These are phyloP conservation scores for Leccinum disarticulatum DNA, from an alignment of 768 basidiomycete species.

Conservation along the genomic window DNA sequence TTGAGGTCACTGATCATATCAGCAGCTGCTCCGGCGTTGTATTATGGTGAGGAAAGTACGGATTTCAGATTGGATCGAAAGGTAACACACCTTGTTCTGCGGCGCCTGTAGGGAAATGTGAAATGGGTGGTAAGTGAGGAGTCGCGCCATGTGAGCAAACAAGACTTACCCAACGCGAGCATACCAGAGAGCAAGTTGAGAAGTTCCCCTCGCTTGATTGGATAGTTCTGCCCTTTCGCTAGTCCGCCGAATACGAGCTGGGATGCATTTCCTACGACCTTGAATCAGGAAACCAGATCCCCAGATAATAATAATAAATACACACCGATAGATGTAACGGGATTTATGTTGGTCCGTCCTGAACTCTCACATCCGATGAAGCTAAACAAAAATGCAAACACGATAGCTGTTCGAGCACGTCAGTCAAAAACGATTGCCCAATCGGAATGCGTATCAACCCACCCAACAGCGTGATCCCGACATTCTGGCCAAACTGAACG, in stretches of 20 bases:
- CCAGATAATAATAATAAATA: not conserved
- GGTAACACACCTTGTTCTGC: slow-evolving; percentile 22
- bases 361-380: slow-evolving; percentile 65
- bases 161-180: slow-evolving; percentile 21
- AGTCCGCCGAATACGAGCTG: slow-evolving; percentile 68
- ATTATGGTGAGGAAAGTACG: not conserved
- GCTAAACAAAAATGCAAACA: slow-evolving; percentile 64
- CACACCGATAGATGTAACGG: slow-evolving; percentile 52
- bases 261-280: slow-evolving; percentile 39
- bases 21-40: slow-evolving; percentile 30
- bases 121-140: not conserved
- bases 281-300: not conserved
- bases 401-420: slow-evolving; percentile 33
- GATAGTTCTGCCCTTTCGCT: slow-evolving; percentile 42
- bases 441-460: not conserved
- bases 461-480: slow-evolving; percentile 33
- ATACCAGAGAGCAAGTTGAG: slow-evolving; percentile 27
- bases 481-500: slow-evolving; percentile 54
- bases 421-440: not conserved
- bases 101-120: slow-evolving; percentile 11
- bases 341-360: slow-evolving; percentile 62
- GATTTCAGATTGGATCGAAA: not conserved
- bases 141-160: not conserved
- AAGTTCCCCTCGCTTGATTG: slow-evolving; percentile 16
- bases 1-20: slow-evolving; percentile 72